Evolutionary conservation across 345 rosid species (phyloP).

Genomic region (Eutrema yunnanense): DNA sequence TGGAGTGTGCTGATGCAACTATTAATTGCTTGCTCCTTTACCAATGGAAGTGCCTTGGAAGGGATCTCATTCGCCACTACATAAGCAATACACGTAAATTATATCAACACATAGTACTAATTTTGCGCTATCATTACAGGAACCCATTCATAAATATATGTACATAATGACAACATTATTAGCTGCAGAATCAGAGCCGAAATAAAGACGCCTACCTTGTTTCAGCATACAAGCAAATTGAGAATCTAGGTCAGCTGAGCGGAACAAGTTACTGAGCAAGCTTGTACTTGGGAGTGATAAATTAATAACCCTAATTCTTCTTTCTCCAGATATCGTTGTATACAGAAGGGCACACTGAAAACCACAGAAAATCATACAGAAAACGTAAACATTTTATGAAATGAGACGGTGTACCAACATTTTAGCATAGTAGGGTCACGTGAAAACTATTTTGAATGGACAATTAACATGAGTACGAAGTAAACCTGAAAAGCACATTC

Average conservation of each 20-base stretch:
- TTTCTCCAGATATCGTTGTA: slow-evolving; percentile 86
- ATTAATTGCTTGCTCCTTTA: slow-evolving; percentile 72
- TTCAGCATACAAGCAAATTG: slow-evolving; percentile 93
- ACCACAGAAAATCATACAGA: slow-evolving; percentile 16
- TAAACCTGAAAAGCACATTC: slow-evolving; percentile 92
- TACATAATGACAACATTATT: neutral
- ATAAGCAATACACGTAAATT: slow-evolving; percentile 1
- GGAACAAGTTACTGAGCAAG: slow-evolving; percentile 82
- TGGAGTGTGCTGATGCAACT: slow-evolving; percentile 64
- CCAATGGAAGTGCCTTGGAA: slow-evolving; percentile 48
- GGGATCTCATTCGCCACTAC: slow-evolving; percentile 79
- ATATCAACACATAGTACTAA: neutral
- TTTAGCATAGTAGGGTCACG: neutral
- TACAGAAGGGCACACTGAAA: slow-evolving; percentile 93
- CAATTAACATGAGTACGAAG: slow-evolving; percentile 9
- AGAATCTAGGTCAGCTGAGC: slow-evolving; percentile 92
- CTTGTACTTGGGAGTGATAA: slow-evolving; percentile 90
- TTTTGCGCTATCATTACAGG: neutral
- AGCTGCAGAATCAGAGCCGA: neutral
- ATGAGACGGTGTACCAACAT: slow-evolving; percentile 1
- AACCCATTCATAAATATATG: neutral
- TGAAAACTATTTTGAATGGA: neutral
- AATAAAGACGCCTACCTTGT: slow-evolving; percentile 53
- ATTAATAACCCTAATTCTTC: slow-evolving; percentile 89
- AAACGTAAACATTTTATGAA: neutral